Conservation (phyloP, 2,329 filamentous ascomycete genomes). For the Aspergillus sojae region DNA sequence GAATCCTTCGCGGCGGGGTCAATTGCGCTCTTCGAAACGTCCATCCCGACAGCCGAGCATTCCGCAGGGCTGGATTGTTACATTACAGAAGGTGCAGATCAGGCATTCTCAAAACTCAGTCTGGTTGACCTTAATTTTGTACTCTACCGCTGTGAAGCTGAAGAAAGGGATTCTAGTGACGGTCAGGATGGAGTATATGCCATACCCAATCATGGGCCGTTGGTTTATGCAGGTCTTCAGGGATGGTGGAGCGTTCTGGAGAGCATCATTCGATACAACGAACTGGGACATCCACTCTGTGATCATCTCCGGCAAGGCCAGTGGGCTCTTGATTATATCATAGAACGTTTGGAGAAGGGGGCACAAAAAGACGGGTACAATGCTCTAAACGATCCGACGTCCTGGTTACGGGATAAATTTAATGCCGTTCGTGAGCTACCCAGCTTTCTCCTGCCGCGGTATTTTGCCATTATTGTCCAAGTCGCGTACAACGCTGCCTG, state of each 20-base stretch:
- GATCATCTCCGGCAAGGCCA: slow-evolving; percentile 88
- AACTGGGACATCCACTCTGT: slow-evolving; percentile 90
- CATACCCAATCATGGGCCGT: slow-evolving; percentile 78
- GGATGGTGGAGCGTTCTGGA: slow-evolving; percentile 96
- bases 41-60: slow-evolving; percentile 86
- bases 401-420: slow-evolving; percentile 83
- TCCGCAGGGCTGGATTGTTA: slow-evolving; percentile 81
- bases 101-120: slow-evolving; percentile 74
- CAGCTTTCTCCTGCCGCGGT: slow-evolving; percentile 85
- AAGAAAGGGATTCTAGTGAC: slow-evolving; percentile 77
- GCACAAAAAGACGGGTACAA: slow-evolving; percentile 65
- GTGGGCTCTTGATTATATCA: slow-evolving; percentile 89
- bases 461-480: slow-evolving; percentile 86
- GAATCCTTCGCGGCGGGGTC: slow-evolving; percentile 89
- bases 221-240: slow-evolving; percentile 95
- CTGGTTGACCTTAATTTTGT: slow-evolving; percentile 88
- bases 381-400: slow-evolving; percentile 65
- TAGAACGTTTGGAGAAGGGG: slow-evolving; percentile 74
- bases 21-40: slow-evolving; percentile 94
- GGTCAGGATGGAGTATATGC: slow-evolving; percentile 86
- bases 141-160: slow-evolving; percentile 86
- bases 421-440: slow-evolving; percentile 83
- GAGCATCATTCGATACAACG: slow-evolving; percentile 81
- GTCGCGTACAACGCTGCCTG: slow-evolving; percentile 85
- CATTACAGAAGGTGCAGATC: slow-evolving; percentile 77